These are phyloP conservation scores for Tulasnella sp. DNA, from an alignment of 768 basidiomycete genomes.

Conservation along the genomic window DNA sequence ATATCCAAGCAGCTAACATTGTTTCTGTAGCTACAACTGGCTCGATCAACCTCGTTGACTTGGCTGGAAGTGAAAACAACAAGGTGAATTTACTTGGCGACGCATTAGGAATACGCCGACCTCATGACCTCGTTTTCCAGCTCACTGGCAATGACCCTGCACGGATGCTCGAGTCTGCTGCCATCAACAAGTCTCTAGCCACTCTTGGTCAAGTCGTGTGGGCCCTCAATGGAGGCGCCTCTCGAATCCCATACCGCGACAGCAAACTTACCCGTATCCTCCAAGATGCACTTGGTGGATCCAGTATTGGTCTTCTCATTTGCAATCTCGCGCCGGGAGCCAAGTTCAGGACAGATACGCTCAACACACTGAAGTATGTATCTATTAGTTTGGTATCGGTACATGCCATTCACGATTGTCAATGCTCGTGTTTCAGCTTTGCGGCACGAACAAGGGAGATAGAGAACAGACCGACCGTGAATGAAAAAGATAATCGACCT, in stretches of 20 bases:
- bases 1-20: conserved; percentile 10
- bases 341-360: conserved; percentile 76
- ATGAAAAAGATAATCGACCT: conserved; percentile 60
- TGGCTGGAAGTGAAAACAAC: conserved; percentile 88
- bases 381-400: background rate
- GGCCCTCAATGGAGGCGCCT: conserved; percentile 46
- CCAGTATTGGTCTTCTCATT: conserved; percentile 67
- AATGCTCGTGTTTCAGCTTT: conserved; percentile 40
- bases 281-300: conserved; percentile 82
- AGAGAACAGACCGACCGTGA: conserved; percentile 70
- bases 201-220: conserved; percentile 83
- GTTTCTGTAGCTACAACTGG: conserved; percentile 46
- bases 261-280: conserved; percentile 81
- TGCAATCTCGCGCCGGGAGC: conserved; percentile 78
- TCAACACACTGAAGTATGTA: conserved; percentile 81
- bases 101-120: background rate
- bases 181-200: conserved; percentile 83
- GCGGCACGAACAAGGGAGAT: conserved; percentile 77
- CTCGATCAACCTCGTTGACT: conserved; percentile 78
- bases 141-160: conserved; percentile 74
- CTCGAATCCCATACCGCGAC: conserved; percentile 80
- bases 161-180: conserved; percentile 81
- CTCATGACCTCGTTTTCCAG: background rate
- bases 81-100: conserved; percentile 46
- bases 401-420: background rate